These are phyloP conservation scores for Gamsiella multidivaricata DNA, from an alignment of 192 early-diverging fungal species.

Conservation along the genomic window DNA sequence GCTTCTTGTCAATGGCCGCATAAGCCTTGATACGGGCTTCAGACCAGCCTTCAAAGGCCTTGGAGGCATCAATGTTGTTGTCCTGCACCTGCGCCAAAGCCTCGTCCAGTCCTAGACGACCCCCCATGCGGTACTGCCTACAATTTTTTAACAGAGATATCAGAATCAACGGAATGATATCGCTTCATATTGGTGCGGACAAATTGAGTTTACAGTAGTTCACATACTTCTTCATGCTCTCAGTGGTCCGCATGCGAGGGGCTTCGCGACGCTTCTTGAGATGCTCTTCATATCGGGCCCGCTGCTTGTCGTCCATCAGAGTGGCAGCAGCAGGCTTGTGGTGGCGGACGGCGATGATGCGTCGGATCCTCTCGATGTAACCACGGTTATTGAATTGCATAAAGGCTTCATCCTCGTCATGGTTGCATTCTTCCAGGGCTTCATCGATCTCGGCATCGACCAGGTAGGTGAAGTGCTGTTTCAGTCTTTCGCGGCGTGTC, in stretches of 20 bases:
- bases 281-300: conserved; percentile 86
- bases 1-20: conserved; percentile 92
- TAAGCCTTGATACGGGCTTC: conserved; percentile 93
- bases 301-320: conserved; percentile 85
- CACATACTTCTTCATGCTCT: conserved; percentile 75
- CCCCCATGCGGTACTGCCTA: conserved; percentile 78
- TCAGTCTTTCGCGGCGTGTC: conserved; percentile 84
- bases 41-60: conserved; percentile 97
- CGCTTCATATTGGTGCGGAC: neutral
- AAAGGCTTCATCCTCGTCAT: conserved; percentile 94
- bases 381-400: conserved; percentile 82
- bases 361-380: conserved; percentile 76
- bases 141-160: neutral
- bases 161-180: neutral
- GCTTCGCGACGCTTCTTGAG: conserved; percentile 85
- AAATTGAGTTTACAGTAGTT: neutral
- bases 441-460: conserved; percentile 87
- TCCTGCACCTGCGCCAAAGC: conserved; percentile 89
- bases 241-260: conserved; percentile 83
- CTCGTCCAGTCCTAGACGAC: conserved; percentile 86
- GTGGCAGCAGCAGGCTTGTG: conserved; percentile 50
- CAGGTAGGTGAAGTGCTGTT: conserved; percentile 80
- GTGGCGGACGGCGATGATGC: conserved; percentile 74
- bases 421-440: conserved; percentile 78
- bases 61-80: conserved; percentile 79